Evolutionary conservation across 2,329 filamentous ascomycete species (phyloP), one percentile per base, ranked within the genome.

Genomic region (Rhinocladiella mackenziei): DNA sequence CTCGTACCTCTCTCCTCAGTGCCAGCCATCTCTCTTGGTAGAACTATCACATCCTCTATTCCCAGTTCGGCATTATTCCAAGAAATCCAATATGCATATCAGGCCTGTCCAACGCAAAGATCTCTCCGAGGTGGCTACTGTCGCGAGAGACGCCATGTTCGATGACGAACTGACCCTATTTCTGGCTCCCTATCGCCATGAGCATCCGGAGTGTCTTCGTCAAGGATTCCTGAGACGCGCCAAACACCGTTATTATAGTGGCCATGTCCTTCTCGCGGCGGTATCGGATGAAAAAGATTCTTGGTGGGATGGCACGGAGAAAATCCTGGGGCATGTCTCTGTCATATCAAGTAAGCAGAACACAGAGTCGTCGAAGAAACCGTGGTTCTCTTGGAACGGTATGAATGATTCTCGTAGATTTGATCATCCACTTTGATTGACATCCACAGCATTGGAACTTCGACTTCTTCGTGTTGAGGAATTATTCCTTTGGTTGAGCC

Each of bases 71-170:
- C n/a, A n/a, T n/a, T n/a, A n/a, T n/a, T n/a, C n/a, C n/a, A n/a
- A n/a, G n/a, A n/a, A n/a, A n/a, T n/a, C n/a, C n/a, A n/a, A 8
- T 26, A 55, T 55, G 55, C 49, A 56, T 39, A 43, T 58, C 35
- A 47, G 54, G 26, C 54, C 40, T 18, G 45, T 50, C 13, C 17
- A 13, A 14, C 17, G 34, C 9, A 29, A 42, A 11, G 54, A 58
- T 30, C 35, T 56, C 20, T 32, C 48, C 3, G 45, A 45, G 29
- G 33, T 51, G n/a, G 50, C 56, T 8, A 34, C 43, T 17, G 26
- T 55, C 28, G 40, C 41, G 10, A 48, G 43, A 18, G 39, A 52
- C 17, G 50, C 56, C 8, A 41, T 55, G 39, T 48, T 44, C 10
- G 45, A 57, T 15, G 55, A 57, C 18, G 49, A 56, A 15, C 25